Conservation (phyloP, 2,329 filamentous ascomycete genomes). For the Coniosporium tulheliwenetii region DNA sequence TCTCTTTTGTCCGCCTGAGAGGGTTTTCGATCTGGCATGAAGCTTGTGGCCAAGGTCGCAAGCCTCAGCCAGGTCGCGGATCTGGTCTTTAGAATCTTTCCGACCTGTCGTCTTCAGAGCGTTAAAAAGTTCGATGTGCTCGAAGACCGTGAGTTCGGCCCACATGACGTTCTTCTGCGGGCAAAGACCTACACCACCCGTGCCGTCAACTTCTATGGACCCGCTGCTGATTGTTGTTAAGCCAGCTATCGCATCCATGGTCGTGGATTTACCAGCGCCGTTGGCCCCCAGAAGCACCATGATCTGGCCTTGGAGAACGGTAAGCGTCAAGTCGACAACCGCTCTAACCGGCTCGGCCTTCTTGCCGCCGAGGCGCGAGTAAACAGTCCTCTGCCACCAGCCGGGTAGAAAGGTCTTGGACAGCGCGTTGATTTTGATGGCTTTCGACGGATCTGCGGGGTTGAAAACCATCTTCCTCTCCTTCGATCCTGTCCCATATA, state of each 20-base stretch:
- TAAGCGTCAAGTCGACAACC: slow-evolving; percentile 57
- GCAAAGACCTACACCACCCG: slow-evolving; percentile 69
- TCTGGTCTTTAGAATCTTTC: slow-evolving; percentile 44
- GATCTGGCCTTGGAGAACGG: slow-evolving; percentile 64
- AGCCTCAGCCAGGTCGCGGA: slow-evolving; percentile 46
- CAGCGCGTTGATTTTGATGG: slow-evolving; percentile 57
- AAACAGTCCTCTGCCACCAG: slow-evolving; percentile 36
- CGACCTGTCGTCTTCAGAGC: slow-evolving; percentile 51
- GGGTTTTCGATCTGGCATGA: slow-evolving; percentile 54
- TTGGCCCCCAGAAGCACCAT: slow-evolving; percentile 78
- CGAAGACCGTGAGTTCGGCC: slow-evolving; percentile 73
- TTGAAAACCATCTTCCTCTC: slow-evolving; percentile 25
- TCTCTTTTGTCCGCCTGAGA: slow-evolving; percentile 83
- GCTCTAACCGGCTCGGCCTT: slow-evolving; percentile 56
- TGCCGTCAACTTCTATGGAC: slow-evolving; percentile 60
- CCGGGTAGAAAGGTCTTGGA: slow-evolving; percentile 64
- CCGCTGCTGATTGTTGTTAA: slow-evolving; percentile 64
- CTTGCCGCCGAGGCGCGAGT: slow-evolving; percentile 30
- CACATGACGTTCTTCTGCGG: slow-evolving; percentile 92
- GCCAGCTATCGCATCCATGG: slow-evolving; percentile 74
- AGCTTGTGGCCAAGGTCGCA: slow-evolving; percentile 66
- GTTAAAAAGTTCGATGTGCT: slow-evolving; percentile 77
- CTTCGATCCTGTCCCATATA: slow-evolving; percentile 59
- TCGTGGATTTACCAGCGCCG: slow-evolving; percentile 81
- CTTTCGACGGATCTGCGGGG: slow-evolving; percentile 18